phyloP scores from a whole-genome alignment of 225 moss, liverwort and hornwort genomes.

The Takakia lepidozioides region DNA sequence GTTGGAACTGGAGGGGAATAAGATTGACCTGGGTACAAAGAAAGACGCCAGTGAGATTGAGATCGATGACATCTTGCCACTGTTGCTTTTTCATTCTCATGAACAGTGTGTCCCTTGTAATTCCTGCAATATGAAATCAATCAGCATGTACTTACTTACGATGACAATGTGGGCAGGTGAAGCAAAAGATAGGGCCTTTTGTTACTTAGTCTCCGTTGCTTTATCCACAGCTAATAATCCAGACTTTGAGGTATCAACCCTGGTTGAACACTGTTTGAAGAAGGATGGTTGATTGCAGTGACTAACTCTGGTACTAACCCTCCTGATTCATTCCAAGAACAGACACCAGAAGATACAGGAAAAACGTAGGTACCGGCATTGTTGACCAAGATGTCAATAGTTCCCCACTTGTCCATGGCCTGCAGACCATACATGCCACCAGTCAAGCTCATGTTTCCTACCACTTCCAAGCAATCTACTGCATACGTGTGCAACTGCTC shows the following conservation, averaged over 20 bases:
- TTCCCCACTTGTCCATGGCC: slow-evolving; percentile 93
- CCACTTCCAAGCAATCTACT: background rate
- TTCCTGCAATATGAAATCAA: slow-evolving; percentile 58
- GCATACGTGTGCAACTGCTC: no score
- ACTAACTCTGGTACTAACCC: no score
- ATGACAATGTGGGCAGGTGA: no score
- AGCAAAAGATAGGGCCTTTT: no score
- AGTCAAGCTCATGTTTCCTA: background rate
- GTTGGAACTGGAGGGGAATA: no score
- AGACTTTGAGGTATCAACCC: no score
- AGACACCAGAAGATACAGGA: background rate
- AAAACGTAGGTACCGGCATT: slow-evolving; percentile 60
- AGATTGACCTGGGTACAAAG: slow-evolving; percentile 91
- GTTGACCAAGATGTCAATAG: slow-evolving; percentile 80
- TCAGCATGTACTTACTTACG: no score
- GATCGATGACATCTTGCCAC: slow-evolving; percentile 93
- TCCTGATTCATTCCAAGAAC: no score
- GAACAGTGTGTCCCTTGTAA: slow-evolving; percentile 78
- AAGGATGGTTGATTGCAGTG: no score
- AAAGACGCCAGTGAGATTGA: slow-evolving; percentile 91
- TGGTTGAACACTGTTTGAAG: no score
- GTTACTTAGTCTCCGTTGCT: no score
- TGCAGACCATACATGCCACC: slow-evolving; percentile 23
- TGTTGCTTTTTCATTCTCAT: slow-evolving; percentile 98
- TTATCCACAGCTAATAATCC: no score